Percentiles rank a stretch among this genome's conserved stretches.
phyloP scores from a whole-genome alignment of 2,329 filamentous ascomycete genomes.

The Plenodomus biglobosus region DNA sequence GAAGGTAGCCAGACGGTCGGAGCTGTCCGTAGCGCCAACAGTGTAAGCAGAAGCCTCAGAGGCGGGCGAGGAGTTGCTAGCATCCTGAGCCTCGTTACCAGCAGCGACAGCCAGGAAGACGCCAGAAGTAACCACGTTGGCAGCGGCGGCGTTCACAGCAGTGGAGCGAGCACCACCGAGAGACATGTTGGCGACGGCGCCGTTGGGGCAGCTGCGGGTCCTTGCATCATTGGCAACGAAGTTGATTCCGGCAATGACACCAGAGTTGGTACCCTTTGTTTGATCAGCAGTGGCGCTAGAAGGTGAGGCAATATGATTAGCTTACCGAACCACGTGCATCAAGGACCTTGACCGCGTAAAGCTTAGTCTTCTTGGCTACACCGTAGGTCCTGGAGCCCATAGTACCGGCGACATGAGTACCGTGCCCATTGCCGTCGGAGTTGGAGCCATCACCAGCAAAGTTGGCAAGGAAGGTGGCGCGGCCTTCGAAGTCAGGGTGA shows the following conservation, averaged over 20 bases:
- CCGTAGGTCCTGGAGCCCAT: constrained; percentile 43
- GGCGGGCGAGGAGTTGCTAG: constrained; percentile 42
- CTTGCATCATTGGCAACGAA: constrained; percentile 37
- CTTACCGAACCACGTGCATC: constrained; percentile 39
- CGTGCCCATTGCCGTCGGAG: constrained; percentile 46
- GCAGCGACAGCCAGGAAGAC: constrained; percentile 47
- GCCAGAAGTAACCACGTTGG: constrained; percentile 39
- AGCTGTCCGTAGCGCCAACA: constrained; percentile 45
- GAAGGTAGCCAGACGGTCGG: constrained; percentile 41
- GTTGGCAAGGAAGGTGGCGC: constrained; percentile 44
- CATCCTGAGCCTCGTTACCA: constrained; percentile 41
- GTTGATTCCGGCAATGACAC: constrained; percentile 46
- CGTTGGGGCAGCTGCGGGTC: constrained; percentile 41
- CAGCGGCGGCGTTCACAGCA: constrained; percentile 44
- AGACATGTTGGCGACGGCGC: constrained; percentile 44
- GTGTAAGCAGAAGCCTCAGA: constrained; percentile 45
- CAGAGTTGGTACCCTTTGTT: constrained; percentile 44
- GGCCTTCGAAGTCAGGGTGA: constrained; percentile 52
- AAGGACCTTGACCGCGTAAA: constrained; percentile 48
- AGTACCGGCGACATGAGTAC: constrained; percentile 44
- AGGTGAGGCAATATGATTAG: constrained; percentile 3
- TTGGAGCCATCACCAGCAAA: constrained; percentile 40
- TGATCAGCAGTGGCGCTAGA: constrained; percentile 8
- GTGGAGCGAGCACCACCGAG: constrained; percentile 44
- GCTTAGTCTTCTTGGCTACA: constrained; percentile 43